Base-by-base conservation (phyloP, 371 early-diverging fungal genomes). In the Rhizopus microsporus region DNA sequence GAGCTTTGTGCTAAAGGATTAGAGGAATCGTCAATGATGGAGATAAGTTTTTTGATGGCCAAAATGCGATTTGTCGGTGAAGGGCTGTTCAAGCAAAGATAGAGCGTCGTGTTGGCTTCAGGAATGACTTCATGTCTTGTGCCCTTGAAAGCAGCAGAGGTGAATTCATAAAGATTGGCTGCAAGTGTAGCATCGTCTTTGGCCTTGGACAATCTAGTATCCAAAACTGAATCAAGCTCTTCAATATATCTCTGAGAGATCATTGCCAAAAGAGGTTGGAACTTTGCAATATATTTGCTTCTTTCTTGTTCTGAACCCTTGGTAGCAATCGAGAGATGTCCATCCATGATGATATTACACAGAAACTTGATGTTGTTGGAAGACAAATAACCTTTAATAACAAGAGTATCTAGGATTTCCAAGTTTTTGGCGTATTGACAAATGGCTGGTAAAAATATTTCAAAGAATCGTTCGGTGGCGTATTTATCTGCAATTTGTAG, bases 21-120 rank as follows among this genome's bases (percentile, higher is more conserved):
- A 4, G 65, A 57, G 17, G 63, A 68, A 17, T 79, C 71, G 29
- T 68, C 63, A 45, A 88, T 61, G 45, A 88, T 71, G 23, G 75
- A 65, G 16, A 69, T 64, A 23, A 92, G 56, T 56, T 84, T 84
- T 50, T 84, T 76, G 23, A 89, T 54, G 17, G 88, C 89, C 32
- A 86, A 54, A 23, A 90, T 62, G 34, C 90, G 87, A 29, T 86
- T 78, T 1, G 77, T 68, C 0, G 78, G 55, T 30, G 89, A 79
- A 12, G 85, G 75, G 52, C 89, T 88, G 57, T 88, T 82, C 51
- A 92, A 71, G 61, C 87, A 84, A 44, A 91, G 78, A 50, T 81
- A 89, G 9, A 93, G 65, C 0, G 89, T 87, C 0, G 91, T 88
- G 57, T 83, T 84, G 37, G 85, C 77, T 49, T 88, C 87, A 60